A percentile compares a stretch with the other conserved stretches of the same genome.
phyloP scores from a whole-genome alignment of 306 rosid species.

The Lithocarpus polystachyus region DNA sequence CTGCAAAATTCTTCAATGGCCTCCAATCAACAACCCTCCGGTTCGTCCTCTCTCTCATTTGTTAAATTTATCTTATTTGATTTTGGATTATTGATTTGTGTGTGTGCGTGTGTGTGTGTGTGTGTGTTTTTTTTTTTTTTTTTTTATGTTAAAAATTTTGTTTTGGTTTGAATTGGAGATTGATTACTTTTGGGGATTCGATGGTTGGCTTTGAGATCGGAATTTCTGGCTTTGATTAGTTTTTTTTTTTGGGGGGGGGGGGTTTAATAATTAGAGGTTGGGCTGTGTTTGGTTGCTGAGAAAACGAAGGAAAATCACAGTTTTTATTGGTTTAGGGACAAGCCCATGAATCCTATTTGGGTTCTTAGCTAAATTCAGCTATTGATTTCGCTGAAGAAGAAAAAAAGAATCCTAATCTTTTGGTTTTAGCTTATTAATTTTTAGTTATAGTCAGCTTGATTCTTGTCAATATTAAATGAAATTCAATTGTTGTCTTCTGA shows the following conservation, averaged over 20 bases:
- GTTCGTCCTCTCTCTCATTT: neutral
- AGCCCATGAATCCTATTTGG: too few species aligned
- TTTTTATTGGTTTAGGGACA: neutral
- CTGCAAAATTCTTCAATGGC: constrained; percentile 19
- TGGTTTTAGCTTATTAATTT: neutral
- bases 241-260: neutral
- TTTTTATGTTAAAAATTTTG: neutral
- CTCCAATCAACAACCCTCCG: constrained; percentile 20
- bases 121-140: too few species aligned
- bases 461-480: neutral
- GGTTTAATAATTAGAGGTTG: neutral
- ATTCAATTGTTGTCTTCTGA: too few species aligned
- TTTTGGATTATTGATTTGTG: neutral
- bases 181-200: neutral
- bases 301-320: neutral
- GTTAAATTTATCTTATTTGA: neutral
- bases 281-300: constrained; percentile 4
- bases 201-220: neutral
- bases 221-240: neutral
- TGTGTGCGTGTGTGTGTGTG: neutral
- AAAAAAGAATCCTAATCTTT: neutral
- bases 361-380: too few species aligned
- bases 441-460: neutral
- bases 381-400: too few species aligned
- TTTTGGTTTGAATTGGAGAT: neutral